Evolutionary conservation across 2,329 filamentous ascomycete genomes (phyloP).

Genomic region (Xylariales sp.): DNA sequence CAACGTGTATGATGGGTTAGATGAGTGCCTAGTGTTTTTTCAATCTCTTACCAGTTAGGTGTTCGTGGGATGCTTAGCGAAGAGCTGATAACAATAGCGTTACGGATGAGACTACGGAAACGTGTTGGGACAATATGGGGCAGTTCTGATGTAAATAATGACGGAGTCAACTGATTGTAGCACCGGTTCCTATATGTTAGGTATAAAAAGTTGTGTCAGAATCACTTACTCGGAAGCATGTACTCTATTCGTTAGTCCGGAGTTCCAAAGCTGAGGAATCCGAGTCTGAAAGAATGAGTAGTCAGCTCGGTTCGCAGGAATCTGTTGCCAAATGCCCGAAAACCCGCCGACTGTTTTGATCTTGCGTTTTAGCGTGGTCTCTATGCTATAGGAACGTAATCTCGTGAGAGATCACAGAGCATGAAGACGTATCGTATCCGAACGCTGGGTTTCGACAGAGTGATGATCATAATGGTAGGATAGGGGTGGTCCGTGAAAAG

Average conservation of each 20-base stretch:
- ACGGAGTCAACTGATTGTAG: not conserved
- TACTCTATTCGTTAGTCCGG: conserved; percentile 74
- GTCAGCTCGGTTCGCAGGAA: conserved; percentile 38
- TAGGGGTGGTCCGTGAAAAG: not conserved
- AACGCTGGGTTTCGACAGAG: conserved; percentile 57
- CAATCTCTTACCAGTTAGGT: too few species aligned
- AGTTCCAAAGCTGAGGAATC: conserved; percentile 67
- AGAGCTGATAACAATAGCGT: too few species aligned
- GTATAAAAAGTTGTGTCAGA: not conserved
- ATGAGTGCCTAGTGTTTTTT: not conserved
- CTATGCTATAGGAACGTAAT: conserved; percentile 57
- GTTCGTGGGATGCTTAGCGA: too few species aligned
- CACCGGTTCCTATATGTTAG: too few species aligned
- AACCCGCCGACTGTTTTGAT: conserved; percentile 54
- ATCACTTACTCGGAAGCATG: conserved; percentile 52
- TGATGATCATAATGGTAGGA: not conserved
- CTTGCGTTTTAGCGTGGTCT: conserved; percentile 72
- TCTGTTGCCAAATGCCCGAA: conserved; percentile 37
- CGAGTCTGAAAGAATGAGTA: conserved; percentile 73
- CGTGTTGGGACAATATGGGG: not conserved
- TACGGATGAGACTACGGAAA: not conserved
- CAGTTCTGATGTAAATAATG: not conserved
- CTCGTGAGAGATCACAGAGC: conserved; percentile 50
- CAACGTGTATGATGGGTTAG: too few species aligned
- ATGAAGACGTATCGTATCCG: conserved; percentile 74